These are phyloP conservation scores for Citeromyces nyonsensis DNA, from an alignment of 805 yeast species.

Conservation along the genomic window DNA sequence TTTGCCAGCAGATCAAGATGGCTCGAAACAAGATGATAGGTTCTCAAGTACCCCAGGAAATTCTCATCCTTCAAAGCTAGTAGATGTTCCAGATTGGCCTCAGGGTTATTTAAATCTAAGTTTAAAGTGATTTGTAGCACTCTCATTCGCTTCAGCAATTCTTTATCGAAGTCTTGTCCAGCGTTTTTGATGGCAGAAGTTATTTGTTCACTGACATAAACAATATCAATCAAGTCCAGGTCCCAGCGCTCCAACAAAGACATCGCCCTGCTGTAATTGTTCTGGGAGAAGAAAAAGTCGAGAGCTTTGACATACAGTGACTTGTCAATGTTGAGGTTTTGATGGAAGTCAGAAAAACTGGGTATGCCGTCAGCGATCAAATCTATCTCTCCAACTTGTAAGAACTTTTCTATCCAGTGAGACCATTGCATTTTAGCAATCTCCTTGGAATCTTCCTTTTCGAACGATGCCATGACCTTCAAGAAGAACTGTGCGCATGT, in stretches of 20 bases:
- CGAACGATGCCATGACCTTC: slow-evolving; percentile 16
- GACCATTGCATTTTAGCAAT: slow-evolving; percentile 36
- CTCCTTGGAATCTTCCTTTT: slow-evolving; percentile 8
- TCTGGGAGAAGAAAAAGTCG: slow-evolving; percentile 22
- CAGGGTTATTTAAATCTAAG: slow-evolving; percentile 38
- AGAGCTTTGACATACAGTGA: slow-evolving; percentile 31
- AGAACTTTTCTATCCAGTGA: slow-evolving; percentile 38
- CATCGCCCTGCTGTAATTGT: slow-evolving; percentile 19
- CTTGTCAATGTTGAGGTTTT: slow-evolving; percentile 8
- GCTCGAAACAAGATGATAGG: slow-evolving; percentile 43
- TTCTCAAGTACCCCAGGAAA: slow-evolving; percentile 40
- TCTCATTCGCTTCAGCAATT: slow-evolving; percentile 15
- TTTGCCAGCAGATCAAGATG: slow-evolving; percentile 33
- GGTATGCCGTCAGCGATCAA: slow-evolving; percentile 47
- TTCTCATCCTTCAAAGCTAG: slow-evolving; percentile 35
- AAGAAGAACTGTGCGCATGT: slow-evolving; percentile 35
- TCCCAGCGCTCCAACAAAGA: slow-evolving; percentile 43
- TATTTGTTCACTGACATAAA: slow-evolving; percentile 23
- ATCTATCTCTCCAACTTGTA: slow-evolving; percentile 26
- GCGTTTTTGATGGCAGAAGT: slow-evolving; percentile 26
- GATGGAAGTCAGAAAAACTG: slow-evolving; percentile 15
- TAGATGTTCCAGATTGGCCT: slow-evolving; percentile 50
- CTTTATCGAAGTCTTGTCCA: slow-evolving; percentile 5
- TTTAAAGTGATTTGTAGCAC: slow-evolving; percentile 35
- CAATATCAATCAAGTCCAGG: slow-evolving; percentile 28